Conservation (phyloP, 441 rosid genomes). For the Biscutella laevigata region DNA sequence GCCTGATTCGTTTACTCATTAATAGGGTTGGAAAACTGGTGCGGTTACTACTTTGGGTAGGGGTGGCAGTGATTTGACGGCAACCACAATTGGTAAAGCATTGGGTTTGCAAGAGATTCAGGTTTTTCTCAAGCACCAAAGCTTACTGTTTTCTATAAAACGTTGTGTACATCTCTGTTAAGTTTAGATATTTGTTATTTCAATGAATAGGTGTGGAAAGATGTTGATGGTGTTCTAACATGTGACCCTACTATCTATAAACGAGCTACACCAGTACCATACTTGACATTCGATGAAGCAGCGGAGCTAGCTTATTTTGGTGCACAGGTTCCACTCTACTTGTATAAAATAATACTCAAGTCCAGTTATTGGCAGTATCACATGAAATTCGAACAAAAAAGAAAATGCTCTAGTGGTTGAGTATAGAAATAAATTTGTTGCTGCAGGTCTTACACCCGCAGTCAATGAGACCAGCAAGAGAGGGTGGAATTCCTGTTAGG, state of each 20-base stretch:
- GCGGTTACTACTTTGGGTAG: slow-evolving; percentile 85
- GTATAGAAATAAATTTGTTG: not conserved
- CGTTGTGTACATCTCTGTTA: not conserved
- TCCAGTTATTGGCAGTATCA: not conserved
- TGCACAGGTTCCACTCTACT: slow-evolving; percentile 54
- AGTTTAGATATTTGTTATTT: not conserved
- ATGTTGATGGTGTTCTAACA: slow-evolving; percentile 92
- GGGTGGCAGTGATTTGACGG: slow-evolving; percentile 95
- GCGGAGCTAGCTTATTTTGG: slow-evolving; percentile 97
- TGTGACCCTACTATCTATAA: slow-evolving; percentile 80
- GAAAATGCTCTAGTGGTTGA: not conserved
- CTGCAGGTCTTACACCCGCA: slow-evolving; percentile 85
- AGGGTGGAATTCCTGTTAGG: slow-evolving; percentile 84
- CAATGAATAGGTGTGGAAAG: slow-evolving; percentile 76
- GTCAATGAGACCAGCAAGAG: slow-evolving; percentile 94
- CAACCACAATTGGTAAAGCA: slow-evolving; percentile 90
- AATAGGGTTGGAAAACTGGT: slow-evolving; percentile 79
- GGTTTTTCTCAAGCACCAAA: slow-evolving; percentile 31
- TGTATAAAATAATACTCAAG: not conserved
- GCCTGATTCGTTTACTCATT: not conserved
- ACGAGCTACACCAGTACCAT: slow-evolving; percentile 66
- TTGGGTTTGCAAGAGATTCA: slow-evolving; percentile 80
- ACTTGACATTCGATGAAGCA: slow-evolving; percentile 85
- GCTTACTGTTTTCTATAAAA: not conserved
- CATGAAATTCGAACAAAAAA: not conserved